Conservation (phyloP, 768 basidiomycete genomes). For the Lentinula sp. region DNA sequence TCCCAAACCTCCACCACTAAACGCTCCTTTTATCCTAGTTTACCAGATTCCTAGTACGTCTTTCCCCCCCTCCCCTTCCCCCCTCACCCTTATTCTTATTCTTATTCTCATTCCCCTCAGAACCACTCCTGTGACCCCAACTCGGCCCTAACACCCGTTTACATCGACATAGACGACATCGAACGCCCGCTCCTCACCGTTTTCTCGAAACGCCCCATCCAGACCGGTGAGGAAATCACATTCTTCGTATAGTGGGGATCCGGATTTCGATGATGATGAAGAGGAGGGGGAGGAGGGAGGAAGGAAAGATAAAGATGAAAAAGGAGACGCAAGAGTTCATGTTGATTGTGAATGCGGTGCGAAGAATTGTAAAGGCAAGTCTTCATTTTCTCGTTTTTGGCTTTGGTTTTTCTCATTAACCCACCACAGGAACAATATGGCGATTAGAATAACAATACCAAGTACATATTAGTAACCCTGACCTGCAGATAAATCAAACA, state of each 20-base stretch:
- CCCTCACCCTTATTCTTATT: background rate
- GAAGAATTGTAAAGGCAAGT: background rate
- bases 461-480: no score
- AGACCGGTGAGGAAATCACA: constrained; percentile 63
- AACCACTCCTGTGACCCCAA: constrained; percentile 94
- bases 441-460: no score
- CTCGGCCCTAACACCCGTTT: constrained; percentile 58
- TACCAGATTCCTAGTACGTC: constrained; percentile 79
- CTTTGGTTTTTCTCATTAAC: no score
- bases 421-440: no score
- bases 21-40: constrained; percentile 56
- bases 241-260: constrained; percentile 69
- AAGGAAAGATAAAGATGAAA: background rate
- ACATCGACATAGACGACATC: constrained; percentile 72
- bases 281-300: no score
- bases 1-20: no score
- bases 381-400: background rate
- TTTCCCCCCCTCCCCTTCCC: background rate
- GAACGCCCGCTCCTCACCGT: constrained; percentile 63
- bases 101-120: constrained; percentile 29
- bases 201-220: constrained; percentile 62
- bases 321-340: background rate
- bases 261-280: constrained; percentile 24
- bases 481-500: no score
- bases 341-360: background rate